phyloP scores from a whole-genome alignment of 2,329 filamentous ascomycete species.

The Colletotrichum sojae region DNA sequence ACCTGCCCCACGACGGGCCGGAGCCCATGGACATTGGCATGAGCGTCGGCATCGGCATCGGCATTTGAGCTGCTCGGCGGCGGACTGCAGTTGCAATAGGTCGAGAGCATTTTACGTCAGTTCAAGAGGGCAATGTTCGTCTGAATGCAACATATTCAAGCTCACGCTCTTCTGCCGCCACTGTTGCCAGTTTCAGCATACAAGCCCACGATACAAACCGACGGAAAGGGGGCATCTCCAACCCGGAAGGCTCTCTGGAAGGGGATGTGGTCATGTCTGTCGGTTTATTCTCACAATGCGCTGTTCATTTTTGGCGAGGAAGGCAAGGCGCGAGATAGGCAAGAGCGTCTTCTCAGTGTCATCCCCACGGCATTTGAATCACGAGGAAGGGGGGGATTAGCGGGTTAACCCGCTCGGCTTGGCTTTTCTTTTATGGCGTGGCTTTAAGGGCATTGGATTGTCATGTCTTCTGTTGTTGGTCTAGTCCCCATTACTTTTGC shows the following conservation, averaged over 20 bases:
- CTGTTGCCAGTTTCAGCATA: conserved; percentile 6
- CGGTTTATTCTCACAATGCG: background rate
- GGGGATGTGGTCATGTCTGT: background rate
- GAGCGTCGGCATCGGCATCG: conserved; percentile 34
- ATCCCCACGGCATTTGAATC: conserved; percentile 12
- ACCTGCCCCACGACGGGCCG: conserved; percentile 57
- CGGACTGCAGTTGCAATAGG: background rate
- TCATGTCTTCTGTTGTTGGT: conserved; percentile 1
- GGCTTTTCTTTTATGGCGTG: background rate
- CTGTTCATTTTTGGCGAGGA: background rate
- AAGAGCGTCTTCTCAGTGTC: no score
- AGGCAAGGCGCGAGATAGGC: background rate
- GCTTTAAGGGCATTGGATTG: conserved; percentile 8
- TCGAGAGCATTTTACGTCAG: no score
- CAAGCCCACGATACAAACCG: background rate
- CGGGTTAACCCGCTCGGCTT: background rate
- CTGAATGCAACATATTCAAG: conserved; percentile 24
- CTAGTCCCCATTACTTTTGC: conserved; percentile 4
- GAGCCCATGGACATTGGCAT: conserved; percentile 47
- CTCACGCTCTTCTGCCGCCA: background rate
- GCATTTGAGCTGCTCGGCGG: conserved; percentile 14
- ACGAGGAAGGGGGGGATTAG: background rate
- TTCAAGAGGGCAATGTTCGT: background rate
- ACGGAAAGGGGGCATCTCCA: background rate
- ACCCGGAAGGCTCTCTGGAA: background rate